Conservation (phyloP, 768 basidiomycete genomes). For the Boletus rex-veris region DNA sequence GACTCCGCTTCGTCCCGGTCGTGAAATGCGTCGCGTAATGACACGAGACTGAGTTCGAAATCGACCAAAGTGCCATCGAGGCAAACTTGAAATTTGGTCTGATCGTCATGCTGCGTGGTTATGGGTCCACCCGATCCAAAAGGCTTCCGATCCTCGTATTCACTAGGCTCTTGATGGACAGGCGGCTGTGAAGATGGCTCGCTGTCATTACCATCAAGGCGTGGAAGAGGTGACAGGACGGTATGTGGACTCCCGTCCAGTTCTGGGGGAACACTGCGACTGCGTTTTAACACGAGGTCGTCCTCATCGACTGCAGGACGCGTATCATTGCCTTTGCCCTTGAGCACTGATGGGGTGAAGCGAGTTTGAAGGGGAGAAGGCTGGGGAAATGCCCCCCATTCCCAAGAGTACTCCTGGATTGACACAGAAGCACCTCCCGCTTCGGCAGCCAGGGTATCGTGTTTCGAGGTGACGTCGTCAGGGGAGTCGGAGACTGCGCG, state of each 20-base stretch:
- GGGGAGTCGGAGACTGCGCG: slow-evolving; percentile 64
- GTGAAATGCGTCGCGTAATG: slow-evolving; percentile 29
- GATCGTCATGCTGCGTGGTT: slow-evolving; percentile 55
- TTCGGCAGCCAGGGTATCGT: slow-evolving; percentile 4
- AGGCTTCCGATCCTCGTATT: slow-evolving; percentile 1
- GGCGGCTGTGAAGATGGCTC: slow-evolving; percentile 5
- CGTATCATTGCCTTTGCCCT: slow-evolving; percentile 14
- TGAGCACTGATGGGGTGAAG: slow-evolving; percentile 32
- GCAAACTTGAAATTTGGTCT: slow-evolving; percentile 59
- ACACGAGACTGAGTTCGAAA: slow-evolving; percentile 75
- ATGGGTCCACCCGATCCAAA: slow-evolving; percentile 57
- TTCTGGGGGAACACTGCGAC: slow-evolving; percentile 56
- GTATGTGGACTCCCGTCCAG: slow-evolving; percentile 43
- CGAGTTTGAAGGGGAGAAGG: slow-evolving; percentile 62
- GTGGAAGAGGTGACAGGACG: slow-evolving; percentile 18
- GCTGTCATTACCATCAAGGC: slow-evolving; percentile 21
- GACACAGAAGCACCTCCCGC: slow-evolving; percentile 16
- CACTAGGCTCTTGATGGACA: slow-evolving; percentile 1
- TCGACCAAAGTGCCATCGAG: slow-evolving; percentile 55
- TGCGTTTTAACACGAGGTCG: slow-evolving; percentile 38
- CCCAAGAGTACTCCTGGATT: slow-evolving; percentile 83
- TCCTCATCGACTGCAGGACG: slow-evolving; percentile 14
- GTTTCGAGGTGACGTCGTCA: slow-evolving; percentile 37
- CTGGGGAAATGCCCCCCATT: slow-evolving; percentile 89
- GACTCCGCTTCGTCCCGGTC: slow-evolving; percentile 51